Conservation (phyloP, 2,329 filamentous ascomycete genomes). For the Nigrospora osmanthi region DNA sequence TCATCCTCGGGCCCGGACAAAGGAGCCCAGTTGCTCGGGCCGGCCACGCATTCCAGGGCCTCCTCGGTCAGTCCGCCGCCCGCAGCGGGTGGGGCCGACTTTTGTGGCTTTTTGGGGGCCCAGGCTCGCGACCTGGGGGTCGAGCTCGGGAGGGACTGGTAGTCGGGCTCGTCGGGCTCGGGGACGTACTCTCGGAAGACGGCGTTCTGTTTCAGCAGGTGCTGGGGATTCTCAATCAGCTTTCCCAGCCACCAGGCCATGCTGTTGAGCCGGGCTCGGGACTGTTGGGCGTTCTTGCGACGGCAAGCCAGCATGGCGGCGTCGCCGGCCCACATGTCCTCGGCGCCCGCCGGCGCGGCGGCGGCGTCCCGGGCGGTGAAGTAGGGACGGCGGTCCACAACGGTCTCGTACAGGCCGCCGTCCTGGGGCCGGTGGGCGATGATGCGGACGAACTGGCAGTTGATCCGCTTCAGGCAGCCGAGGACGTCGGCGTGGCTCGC, state of each 20-base stretch:
- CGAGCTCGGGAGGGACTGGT: background rate
- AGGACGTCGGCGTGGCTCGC: slow-evolving; percentile 15
- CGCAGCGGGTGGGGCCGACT: too few species aligned
- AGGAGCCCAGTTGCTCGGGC: too few species aligned
- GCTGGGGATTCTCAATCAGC: background rate
- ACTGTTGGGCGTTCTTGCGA: slow-evolving; percentile 4
- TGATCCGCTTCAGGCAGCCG: slow-evolving; percentile 20
- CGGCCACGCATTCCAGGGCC: too few species aligned
- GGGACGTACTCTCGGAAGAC: background rate
- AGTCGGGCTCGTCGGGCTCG: background rate
- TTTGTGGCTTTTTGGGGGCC: too few species aligned
- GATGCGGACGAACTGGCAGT: slow-evolving; percentile 27
- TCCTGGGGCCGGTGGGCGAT: slow-evolving; percentile 14
- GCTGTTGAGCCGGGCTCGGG: slow-evolving; percentile 3
- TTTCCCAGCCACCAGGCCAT: slow-evolving; percentile 5
- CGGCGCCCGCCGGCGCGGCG: background rate
- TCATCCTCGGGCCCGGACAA: too few species aligned
- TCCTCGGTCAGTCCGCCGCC: too few species aligned
- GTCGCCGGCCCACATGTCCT: slow-evolving; percentile 11
- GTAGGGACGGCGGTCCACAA: slow-evolving; percentile 12
- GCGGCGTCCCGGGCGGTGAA: slow-evolving; percentile 7
- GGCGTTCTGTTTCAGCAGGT: background rate
- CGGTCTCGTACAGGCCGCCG: slow-evolving; percentile 5
- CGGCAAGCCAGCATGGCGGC: slow-evolving; percentile 8
- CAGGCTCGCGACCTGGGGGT: too few species aligned